A percentile compares a stretch with the other conserved stretches of the same genome.
phyloP scores from a whole-genome alignment of 1,284 basidiomycete genomes.

The Agaricales sp. region DNA sequence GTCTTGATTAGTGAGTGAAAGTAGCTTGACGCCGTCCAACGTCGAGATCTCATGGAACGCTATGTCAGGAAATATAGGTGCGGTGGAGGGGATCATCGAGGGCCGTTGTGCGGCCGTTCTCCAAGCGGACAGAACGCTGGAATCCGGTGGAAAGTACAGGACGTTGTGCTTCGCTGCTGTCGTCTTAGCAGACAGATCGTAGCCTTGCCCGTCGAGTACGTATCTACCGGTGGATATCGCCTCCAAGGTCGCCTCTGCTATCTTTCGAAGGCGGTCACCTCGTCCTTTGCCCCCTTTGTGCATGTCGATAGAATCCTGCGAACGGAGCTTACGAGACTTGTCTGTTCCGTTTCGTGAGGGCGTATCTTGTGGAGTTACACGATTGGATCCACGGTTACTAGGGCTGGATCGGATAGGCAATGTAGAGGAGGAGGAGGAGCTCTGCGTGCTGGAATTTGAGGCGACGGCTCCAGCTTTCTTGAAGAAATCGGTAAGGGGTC shows the following conservation, averaged over 20 bases:
- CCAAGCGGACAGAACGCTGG: background rate
- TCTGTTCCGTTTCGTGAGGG: background rate
- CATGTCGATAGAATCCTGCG: slow-evolving; percentile 13
- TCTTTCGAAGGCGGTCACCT: slow-evolving; percentile 13
- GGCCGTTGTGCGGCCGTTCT: background rate
- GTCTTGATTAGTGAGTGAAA: background rate
- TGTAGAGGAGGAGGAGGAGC: background rate
- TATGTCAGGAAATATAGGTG: background rate
- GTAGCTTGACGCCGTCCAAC: background rate
- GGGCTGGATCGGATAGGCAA: background rate
- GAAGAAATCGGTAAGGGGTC: background rate
- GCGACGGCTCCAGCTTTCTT: background rate
- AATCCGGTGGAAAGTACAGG: background rate
- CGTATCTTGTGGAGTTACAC: background rate
- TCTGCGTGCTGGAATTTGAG: background rate
- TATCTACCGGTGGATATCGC: slow-evolving; percentile 21
- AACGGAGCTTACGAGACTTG: background rate
- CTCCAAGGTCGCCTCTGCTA: slow-evolving; percentile 22
- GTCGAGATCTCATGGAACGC: slow-evolving; percentile 2
- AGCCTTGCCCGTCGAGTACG: slow-evolving; percentile 10
- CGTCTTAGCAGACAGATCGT: background rate
- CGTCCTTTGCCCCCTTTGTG: background rate
- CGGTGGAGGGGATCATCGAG: background rate
- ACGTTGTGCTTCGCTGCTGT: background rate
- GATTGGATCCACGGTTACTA: background rate